These are phyloP conservation scores for Taphrina confusa DNA, from an alignment of 1,139 yeast genomes.

Conservation along the genomic window DNA sequence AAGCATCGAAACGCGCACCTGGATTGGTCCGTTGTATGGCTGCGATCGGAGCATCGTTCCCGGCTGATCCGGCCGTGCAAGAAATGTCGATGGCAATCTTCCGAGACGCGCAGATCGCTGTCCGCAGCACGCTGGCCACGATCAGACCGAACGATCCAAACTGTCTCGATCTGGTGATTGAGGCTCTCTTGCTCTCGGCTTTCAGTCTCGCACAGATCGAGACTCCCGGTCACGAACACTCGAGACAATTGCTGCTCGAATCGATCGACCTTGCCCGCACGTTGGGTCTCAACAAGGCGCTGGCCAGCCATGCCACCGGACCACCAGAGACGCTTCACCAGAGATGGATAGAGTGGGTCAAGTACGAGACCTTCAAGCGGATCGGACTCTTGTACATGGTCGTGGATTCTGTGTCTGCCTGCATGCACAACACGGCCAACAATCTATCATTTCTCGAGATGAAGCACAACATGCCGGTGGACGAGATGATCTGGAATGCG, in stretches of 20 bases:
- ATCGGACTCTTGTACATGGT: not conserved
- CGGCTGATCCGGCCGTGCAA: constrained; percentile 3
- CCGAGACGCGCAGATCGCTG: not conserved
- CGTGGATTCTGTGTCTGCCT: constrained; percentile 2
- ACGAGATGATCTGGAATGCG: constrained; percentile 23
- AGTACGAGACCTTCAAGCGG: constrained; percentile 15
- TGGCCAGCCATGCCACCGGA: not conserved
- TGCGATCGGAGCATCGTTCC: constrained; percentile 6
- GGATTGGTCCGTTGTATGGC: constrained; percentile 12
- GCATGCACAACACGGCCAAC: not conserved
- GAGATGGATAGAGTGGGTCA: constrained; percentile 20
- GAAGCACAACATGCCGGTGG: constrained; percentile 21
- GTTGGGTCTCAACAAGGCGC: constrained; percentile 1
- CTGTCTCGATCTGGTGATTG: constrained; percentile 4
- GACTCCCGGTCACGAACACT: not conserved
- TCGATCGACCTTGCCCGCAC: constrained; percentile 9
- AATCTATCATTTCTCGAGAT: constrained; percentile 5
- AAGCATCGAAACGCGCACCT: not conserved
- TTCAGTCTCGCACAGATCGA: constrained; percentile 12
- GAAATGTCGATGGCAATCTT: not conserved
- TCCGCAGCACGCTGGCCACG: not conserved
- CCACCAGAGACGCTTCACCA: constrained; percentile 24
- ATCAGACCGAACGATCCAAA: not conserved
- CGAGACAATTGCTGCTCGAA: constrained; percentile 4
- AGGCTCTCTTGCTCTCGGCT: not conserved